Evolutionary conservation across 768 basidiomycete genomes (phyloP), one percentile per base, ranked within the genome.

Genomic region (Macrolepiota albuminosa): DNA sequence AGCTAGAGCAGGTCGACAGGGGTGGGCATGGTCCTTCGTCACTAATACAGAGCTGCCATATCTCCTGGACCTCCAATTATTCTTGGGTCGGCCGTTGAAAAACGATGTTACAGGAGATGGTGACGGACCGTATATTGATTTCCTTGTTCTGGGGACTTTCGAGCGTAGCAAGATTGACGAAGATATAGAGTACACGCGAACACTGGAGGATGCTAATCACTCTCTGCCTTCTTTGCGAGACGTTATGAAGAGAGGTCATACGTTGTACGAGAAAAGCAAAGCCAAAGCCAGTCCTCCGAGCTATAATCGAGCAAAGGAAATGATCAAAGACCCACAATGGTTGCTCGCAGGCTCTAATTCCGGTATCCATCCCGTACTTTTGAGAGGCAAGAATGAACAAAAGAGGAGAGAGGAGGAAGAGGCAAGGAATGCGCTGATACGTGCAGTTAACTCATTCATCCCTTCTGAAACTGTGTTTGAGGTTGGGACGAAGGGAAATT

Each of bases 21-120:
- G 97, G 36, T 94, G 93, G 89, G 96, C 96, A 2, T 98, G 93
- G 92, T 94, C 92, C 3, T 93, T 99, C 68, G 81, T 97, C 56
- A 91, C 91, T 4, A 83, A 88, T 67, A 68, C 81, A 13, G 97
- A 99, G 67, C 79, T 98, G 36, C 95, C 95, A 0, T 91, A 91
- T 74, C 81, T 98, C 29, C 78, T 95, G 62, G 97, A 99, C 69
- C 78, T 99, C 45, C 95, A 98, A 66, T 83, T 96, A 40, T 97
- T 98, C 75, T 82, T 98, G 39, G 89, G 86, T 4, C 84, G 91
- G 6, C 91, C 93, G 0, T 70, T 97, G 45, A 78, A 81, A 48
- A 78, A 76, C 59, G 77, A 81, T n/a, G 77, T 82, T 13, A 64
- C 73, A 1, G 75, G 74, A 29, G 71, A 74, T 50, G 81, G 81